Base-by-base conservation (phyloP, 2,329 filamentous ascomycete genomes). In the Zasmidium angulare region DNA sequence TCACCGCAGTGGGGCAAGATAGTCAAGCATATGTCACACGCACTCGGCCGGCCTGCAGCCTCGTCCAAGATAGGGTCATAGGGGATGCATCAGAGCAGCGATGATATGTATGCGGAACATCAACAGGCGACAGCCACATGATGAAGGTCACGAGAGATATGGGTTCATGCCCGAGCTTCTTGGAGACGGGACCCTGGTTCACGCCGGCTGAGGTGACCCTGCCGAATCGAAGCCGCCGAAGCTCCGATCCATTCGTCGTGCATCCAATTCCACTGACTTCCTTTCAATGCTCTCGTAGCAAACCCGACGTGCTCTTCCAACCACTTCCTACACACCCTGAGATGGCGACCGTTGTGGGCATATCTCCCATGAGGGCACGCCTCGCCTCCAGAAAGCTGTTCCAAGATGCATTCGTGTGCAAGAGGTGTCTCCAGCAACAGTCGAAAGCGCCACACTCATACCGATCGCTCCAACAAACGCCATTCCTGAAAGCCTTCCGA, bases 401-500 rank as follows among this genome's bases (percentile, higher is more conserved):
- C 10, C 55, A 67, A 50, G 63, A 68, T 20, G 61, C 65, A 10
- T 72, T 73, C 56, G 62, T 70, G 50, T 72, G 72, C 62, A 63
- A 63, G 26, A 66, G 71, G 56, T 74, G 72, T 63, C 58, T 74
- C 2, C 71, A 72, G 43, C 65, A 72, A 21, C 67, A 69, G 47
- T 58, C 65, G 6, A 55, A 55, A 59, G 46, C 55, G 52, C 36
- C 55, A 11, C 11, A 59, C 58, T n/a, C 61, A 53, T 58, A 65
- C 63, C 65, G 58, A 59, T 67, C 72, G 22, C 56, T 64, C 24
- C 68, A 68, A 31, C 66, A 75, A 50, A 71, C 70, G 46, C 71
- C 72, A 3, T 75, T 73, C 61, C 65, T 75, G 12, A 58, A 61
- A 21, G 73, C 72, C 50, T 75, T 75, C 62, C 66, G 69, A 50